These are phyloP conservation scores for Calonectria naviculata DNA, from an alignment of 2,329 filamentous ascomycete genomes.

Conservation along the genomic window DNA sequence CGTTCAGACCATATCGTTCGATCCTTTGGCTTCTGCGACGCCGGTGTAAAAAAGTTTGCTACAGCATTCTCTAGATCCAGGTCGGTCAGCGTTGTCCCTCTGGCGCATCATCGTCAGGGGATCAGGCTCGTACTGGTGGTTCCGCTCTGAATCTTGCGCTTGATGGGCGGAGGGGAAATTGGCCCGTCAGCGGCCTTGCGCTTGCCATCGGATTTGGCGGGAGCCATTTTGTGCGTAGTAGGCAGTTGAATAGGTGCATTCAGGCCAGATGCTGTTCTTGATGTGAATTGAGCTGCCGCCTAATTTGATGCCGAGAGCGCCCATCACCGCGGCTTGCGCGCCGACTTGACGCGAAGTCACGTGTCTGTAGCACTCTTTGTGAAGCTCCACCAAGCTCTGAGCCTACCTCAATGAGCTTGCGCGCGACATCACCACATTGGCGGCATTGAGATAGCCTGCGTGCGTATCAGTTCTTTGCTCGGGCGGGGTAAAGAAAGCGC, in stretches of 20 bases:
- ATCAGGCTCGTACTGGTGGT: conserved; percentile 58
- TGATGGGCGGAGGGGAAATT: conserved; percentile 65
- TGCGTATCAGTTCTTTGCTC: not conserved
- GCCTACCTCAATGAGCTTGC: conserved; percentile 2
- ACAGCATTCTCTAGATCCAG: conserved; percentile 70
- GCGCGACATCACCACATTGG: not conserved
- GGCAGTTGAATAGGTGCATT: conserved; percentile 25
- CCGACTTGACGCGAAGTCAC: conserved; percentile 45
- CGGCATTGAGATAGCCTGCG: not conserved
- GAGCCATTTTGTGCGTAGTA: conserved; percentile 37
- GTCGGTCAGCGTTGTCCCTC: conserved; percentile 24
- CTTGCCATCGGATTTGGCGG: conserved; percentile 41
- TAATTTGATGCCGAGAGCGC: not conserved
- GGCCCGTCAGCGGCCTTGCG: conserved; percentile 52
- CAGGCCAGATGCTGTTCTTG: conserved; percentile 1
- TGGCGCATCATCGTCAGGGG: not conserved
- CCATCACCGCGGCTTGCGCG: conserved; percentile 24
- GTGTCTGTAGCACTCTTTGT: conserved; percentile 28
- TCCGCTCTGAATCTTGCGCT: conserved; percentile 62
- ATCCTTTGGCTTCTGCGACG: conserved; percentile 85
- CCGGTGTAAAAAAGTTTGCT: conserved; percentile 87
- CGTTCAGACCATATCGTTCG: conserved; percentile 78
- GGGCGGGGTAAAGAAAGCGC: not conserved
- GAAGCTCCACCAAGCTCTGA: conserved; percentile 15
- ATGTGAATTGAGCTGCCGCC: not conserved